phyloP scores from a whole-genome alignment of 768 basidiomycete species.

The Trichaptum fuscoviolaceum region DNA sequence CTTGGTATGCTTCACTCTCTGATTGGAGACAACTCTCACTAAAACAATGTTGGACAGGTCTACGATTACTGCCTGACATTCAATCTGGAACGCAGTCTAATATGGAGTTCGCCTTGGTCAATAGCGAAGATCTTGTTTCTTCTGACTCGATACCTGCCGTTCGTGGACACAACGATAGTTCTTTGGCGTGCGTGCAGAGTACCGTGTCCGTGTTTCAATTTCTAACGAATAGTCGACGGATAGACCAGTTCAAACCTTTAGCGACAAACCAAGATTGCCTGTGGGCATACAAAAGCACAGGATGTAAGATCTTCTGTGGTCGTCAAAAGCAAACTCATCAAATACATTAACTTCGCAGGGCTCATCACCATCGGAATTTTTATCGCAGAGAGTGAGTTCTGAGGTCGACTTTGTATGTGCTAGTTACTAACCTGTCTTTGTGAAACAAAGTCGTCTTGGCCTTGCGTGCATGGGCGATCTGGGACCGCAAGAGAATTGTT shows the following conservation, averaged over 20 bases:
- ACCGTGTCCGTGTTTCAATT: background rate
- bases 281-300: constrained; percentile 7
- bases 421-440: background rate
- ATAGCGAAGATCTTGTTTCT: constrained; percentile 16
- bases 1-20: background rate
- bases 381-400: background rate
- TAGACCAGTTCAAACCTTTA: background rate
- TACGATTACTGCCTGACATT: constrained; percentile 18
- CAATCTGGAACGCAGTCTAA: constrained; percentile 9
- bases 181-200: constrained; percentile 7
- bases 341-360: background rate
- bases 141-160: constrained; percentile 15
- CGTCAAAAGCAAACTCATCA: background rate
- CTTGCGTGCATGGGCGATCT: constrained; percentile 9
- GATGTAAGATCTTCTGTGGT: background rate
- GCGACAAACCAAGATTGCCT: constrained; percentile 5
- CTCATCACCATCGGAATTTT: background rate
- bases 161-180: constrained; percentile 11
- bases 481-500: background rate
- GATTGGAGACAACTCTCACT: background rate
- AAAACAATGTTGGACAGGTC: constrained; percentile 5
- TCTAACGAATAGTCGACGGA: background rate
- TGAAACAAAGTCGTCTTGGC: constrained; percentile 4
- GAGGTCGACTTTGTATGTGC: background rate
- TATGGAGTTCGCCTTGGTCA: constrained; percentile 16